These are phyloP conservation scores for Carex arenaria DNA, from an alignment of 202 grass and related monocot species.

Conservation along the genomic window DNA sequence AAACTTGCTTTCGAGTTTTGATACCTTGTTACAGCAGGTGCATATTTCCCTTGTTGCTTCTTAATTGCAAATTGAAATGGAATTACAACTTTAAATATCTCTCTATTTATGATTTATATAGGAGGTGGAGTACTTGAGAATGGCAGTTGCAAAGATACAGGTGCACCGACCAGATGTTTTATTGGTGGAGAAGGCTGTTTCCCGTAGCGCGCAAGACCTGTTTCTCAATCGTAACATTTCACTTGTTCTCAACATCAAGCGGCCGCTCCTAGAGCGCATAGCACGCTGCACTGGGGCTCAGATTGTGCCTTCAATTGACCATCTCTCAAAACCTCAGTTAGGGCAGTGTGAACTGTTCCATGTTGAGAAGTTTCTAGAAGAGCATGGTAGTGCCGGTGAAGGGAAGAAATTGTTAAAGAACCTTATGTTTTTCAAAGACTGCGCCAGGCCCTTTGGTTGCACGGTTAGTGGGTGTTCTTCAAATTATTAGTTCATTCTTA, in stretches of 20 bases:
- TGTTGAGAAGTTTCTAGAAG: slow-evolving; percentile 94
- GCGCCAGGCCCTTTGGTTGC: slow-evolving; percentile 89
- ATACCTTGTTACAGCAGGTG: slow-evolving; percentile 97
- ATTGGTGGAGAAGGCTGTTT: slow-evolving; percentile 93
- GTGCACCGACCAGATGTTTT: slow-evolving; percentile 85
- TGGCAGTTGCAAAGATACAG: slow-evolving; percentile 97
- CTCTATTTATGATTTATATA: slow-evolving; percentile 31
- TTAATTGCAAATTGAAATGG: slow-evolving; percentile 13
- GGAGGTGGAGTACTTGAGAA: slow-evolving; percentile 98
- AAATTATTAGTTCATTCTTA: not conserved
- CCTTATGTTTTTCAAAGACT: slow-evolving; percentile 97
- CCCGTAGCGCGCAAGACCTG: slow-evolving; percentile 84
- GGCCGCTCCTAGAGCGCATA: slow-evolving; percentile 84
- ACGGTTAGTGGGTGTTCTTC: slow-evolving; percentile 61
- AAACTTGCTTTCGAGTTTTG: slow-evolving; percentile 98
- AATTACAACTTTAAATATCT: not conserved
- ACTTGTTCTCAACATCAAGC: slow-evolving; percentile 95
- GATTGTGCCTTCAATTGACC: slow-evolving; percentile 90
- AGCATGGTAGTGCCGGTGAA: slow-evolving; percentile 73
- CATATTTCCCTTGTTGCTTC: slow-evolving; percentile 14
- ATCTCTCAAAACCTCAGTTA: slow-evolving; percentile 81
- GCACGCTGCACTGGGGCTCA: slow-evolving; percentile 88
- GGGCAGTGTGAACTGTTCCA: slow-evolving; percentile 88
- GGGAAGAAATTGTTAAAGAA: slow-evolving; percentile 84
- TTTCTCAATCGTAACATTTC: slow-evolving; percentile 91